phyloP scores from a whole-genome alignment of 331 rosid genomes.

The Rhamnella rubrinervis region DNA sequence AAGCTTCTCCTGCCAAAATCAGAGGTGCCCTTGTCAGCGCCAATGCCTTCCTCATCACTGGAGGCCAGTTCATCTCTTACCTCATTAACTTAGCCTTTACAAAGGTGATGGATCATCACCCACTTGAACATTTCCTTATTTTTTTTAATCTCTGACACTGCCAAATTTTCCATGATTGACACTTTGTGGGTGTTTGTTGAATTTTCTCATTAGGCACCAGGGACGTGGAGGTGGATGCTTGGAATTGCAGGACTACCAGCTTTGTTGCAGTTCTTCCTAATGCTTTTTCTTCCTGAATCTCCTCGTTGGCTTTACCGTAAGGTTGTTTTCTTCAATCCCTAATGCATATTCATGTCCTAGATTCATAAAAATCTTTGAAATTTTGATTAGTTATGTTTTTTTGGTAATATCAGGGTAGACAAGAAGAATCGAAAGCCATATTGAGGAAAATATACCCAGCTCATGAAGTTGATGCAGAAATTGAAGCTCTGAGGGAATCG shows the following conservation, averaged over 20 bases:
- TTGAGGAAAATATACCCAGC: slow-evolving; percentile 40
- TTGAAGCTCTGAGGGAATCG: slow-evolving; percentile 43
- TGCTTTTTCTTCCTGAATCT: slow-evolving; percentile 58
- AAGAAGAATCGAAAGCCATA: slow-evolving; percentile 45
- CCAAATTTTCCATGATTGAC: no score
- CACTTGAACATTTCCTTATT: background rate
- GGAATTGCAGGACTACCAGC: slow-evolving; percentile 63
- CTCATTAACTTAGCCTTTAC: slow-evolving; percentile 59
- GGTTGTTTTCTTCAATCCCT: slow-evolving; percentile 17
- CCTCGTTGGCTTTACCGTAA: slow-evolving; percentile 66
- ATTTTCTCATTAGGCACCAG: slow-evolving; percentile 40
- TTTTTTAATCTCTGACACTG: background rate
- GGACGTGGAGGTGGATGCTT: slow-evolving; percentile 74
- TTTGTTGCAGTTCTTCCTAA: slow-evolving; percentile 35
- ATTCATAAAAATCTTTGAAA: background rate
- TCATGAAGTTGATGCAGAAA: slow-evolving; percentile 41
- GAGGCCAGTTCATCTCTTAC: slow-evolving; percentile 58
- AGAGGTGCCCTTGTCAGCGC: slow-evolving; percentile 61
- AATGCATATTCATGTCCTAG: background rate
- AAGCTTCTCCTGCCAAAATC: slow-evolving; percentile 60
- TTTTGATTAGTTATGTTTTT: background rate
- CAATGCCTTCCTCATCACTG: slow-evolving; percentile 55
- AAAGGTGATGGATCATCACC: background rate
- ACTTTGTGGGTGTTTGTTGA: background rate
- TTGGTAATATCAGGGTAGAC: slow-evolving; percentile 34